Evolutionary conservation across 305 asterid species (phyloP), one percentile per base, ranked within the genome.

Genomic region (Fraxinus albicans): DNA sequence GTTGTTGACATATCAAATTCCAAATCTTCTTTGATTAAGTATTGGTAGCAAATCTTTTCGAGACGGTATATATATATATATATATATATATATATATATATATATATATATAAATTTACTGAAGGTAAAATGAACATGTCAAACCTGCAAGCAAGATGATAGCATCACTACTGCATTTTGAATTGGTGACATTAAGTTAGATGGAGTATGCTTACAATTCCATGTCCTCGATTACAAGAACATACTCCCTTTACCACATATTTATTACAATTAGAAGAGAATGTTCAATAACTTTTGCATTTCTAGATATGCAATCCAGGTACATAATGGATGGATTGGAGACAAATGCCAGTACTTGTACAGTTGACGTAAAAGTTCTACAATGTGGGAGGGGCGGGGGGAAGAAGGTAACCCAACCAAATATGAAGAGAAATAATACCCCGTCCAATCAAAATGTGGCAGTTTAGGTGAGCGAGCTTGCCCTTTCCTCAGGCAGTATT

Each of bases 361-460:
- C 47, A 23, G 74, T 50, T 21, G 72, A 72, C n/a, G 27, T 47
- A 67, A 2, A 77, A 23, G 70, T 75, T 44, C 79, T 63, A 73
- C 34, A 78, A n/a, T 38, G 47, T 21, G 76, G 42, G 76, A 53
- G 67, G 50, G 25, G 47, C 60, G 65, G 69, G 55, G 63, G n/a
- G n/a, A n/a, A n/a, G n/a, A n/a, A n/a, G n/a, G 4, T 9, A 63
- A 44, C 3, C 2, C 10, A 42, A 76, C 15, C 15, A 42, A 81
- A 79, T 53, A 25, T n/a, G 77, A 53, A 12, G 58, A 81, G 21
- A 35, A 47, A 75, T 27, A 60, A 79, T 94, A 96, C 99, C 99
- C 98, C 23, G 98, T 92, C 99, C 99, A 96, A 87, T 96, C 98
- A 84, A 93, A 94, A 84, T 93, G 89, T 60, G 99, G 99, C 84